These are phyloP conservation scores for Scalesia atractyloides DNA, from an alignment of 129 eudicot species.

Conservation along the genomic window DNA sequence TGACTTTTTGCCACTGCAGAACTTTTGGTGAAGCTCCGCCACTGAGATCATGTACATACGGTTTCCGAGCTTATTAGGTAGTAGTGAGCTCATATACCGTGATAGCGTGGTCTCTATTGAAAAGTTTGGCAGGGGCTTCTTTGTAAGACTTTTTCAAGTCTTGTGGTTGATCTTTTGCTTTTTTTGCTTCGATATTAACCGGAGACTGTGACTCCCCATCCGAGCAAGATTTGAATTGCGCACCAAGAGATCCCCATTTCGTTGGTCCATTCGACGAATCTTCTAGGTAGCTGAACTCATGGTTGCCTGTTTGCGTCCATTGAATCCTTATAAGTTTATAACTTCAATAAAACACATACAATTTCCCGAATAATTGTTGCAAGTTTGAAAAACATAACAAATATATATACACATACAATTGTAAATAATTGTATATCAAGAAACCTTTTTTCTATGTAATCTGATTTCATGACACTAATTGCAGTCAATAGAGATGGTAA, in stretches of 20 bases:
- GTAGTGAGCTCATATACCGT: conserved; percentile 28
- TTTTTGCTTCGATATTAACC: conserved; percentile 26
- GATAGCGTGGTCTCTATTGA: conserved; percentile 38
- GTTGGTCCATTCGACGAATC: conserved; percentile 34
- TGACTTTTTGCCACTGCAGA: too few relatives aligned
- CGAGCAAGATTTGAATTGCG: conserved; percentile 35
- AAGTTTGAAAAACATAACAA: neutral
- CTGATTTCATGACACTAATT: neutral
- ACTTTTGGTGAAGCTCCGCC: too few relatives aligned
- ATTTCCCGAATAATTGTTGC: neutral
- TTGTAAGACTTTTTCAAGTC: conserved; percentile 40
- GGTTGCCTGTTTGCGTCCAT: neutral
- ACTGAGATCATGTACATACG: too few relatives aligned
- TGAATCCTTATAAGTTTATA: neutral
- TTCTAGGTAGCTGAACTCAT: conserved; percentile 32
- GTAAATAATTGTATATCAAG: neutral
- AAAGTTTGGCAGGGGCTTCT: conserved; percentile 42
- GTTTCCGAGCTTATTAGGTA: neutral
- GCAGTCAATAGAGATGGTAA: too few relatives aligned
- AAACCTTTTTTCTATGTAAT: neutral
- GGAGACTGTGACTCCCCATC: conserved; percentile 51
- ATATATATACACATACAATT: neutral
- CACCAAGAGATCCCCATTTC: conserved; percentile 45
- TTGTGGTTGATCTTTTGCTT: conserved; percentile 9
- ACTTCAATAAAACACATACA: neutral